phyloP scores from a whole-genome alignment of 2,329 filamentous ascomycete species.

The Aspergillus sp. region DNA sequence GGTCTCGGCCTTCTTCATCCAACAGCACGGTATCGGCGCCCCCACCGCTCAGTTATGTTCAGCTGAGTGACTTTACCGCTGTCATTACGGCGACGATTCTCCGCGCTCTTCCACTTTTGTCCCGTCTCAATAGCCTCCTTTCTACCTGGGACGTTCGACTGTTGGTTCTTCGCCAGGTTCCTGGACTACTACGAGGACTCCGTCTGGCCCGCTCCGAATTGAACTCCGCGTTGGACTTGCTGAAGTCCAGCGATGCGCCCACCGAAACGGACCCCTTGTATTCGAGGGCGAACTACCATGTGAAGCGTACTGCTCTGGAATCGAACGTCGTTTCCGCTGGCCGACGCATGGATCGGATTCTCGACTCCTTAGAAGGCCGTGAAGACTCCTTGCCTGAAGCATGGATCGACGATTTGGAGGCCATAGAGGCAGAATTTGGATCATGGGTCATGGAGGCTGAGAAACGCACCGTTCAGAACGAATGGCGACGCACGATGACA shows the following conservation, averaged over 20 bases:
- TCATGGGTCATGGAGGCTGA: slow-evolving; percentile 81
- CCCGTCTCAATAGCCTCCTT: slow-evolving; percentile 70
- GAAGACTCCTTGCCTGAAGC: slow-evolving; percentile 78
- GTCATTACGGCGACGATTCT: slow-evolving; percentile 88
- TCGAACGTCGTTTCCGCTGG: slow-evolving; percentile 69
- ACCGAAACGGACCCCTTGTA: slow-evolving; percentile 26
- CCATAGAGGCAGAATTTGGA: slow-evolving; percentile 72
- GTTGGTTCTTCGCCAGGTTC: slow-evolving; percentile 70
- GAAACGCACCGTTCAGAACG: slow-evolving; percentile 66
- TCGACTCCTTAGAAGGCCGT: slow-evolving; percentile 81
- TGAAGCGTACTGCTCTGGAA: slow-evolving; percentile 57
- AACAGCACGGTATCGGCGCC: slow-evolving; percentile 44
- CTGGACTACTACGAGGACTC: slow-evolving; percentile 65
- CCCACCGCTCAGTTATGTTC: slow-evolving; percentile 55
- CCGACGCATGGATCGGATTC: slow-evolving; percentile 74
- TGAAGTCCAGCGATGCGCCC: slow-evolving; percentile 27
- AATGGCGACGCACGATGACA: slow-evolving; percentile 42
- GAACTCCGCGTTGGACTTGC: slow-evolving; percentile 30
- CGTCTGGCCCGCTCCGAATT: slow-evolving; percentile 38
- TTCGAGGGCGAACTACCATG: slow-evolving; percentile 40
- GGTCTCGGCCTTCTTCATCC: slow-evolving; percentile 53
- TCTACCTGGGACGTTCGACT: slow-evolving; percentile 76
- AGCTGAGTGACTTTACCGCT: slow-evolving; percentile 85
- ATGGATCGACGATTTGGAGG: slow-evolving; percentile 87
- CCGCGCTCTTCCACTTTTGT: slow-evolving; percentile 80